phyloP scores from a whole-genome alignment of 768 basidiomycete species.

The Russula sp. region DNA sequence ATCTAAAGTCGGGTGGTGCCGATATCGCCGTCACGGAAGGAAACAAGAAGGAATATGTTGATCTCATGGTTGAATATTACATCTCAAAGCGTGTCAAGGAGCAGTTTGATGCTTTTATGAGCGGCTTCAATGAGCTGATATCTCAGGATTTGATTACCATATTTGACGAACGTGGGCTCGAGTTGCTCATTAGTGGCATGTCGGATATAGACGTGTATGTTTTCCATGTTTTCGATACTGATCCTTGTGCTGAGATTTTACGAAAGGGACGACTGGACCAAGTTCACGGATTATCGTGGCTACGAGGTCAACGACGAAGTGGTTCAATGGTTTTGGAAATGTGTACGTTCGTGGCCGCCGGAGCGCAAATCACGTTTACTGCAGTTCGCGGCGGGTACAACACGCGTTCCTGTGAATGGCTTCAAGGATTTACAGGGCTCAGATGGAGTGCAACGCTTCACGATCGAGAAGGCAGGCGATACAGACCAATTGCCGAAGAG shows the following conservation, averaged over 20 bases:
- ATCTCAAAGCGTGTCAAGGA: constrained; percentile 97
- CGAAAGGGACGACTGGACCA: constrained; percentile 91
- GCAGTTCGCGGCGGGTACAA: constrained; percentile 97
- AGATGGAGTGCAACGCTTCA: constrained; percentile 94
- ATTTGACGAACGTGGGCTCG: constrained; percentile 97
- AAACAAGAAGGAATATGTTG: constrained; percentile 99
- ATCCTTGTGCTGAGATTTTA: constrained; percentile 3
- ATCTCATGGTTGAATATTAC: constrained; percentile 91
- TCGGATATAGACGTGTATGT: constrained; percentile 97
- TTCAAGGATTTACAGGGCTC: constrained; percentile 99
- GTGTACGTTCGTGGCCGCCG: constrained; percentile 94
- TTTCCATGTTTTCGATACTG: background rate
- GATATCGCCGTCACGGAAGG: constrained; percentile 92
- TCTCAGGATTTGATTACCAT: constrained; percentile 97
- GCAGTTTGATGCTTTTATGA: constrained; percentile 99
- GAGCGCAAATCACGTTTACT: constrained; percentile 95
- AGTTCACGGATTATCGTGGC: constrained; percentile 98
- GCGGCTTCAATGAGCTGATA: constrained; percentile 99
- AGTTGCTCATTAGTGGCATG: constrained; percentile 97
- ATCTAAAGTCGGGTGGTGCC: constrained; percentile 84
- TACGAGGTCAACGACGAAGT: constrained; percentile 94
- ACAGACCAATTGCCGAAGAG: constrained; percentile 95
- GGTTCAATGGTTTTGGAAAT: constrained; percentile 99
- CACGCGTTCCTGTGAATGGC: constrained; percentile 95
- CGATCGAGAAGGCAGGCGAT: constrained; percentile 98